phyloP scores from a whole-genome alignment of 75 land plant species.

The Pinus tabuliformis region DNA sequence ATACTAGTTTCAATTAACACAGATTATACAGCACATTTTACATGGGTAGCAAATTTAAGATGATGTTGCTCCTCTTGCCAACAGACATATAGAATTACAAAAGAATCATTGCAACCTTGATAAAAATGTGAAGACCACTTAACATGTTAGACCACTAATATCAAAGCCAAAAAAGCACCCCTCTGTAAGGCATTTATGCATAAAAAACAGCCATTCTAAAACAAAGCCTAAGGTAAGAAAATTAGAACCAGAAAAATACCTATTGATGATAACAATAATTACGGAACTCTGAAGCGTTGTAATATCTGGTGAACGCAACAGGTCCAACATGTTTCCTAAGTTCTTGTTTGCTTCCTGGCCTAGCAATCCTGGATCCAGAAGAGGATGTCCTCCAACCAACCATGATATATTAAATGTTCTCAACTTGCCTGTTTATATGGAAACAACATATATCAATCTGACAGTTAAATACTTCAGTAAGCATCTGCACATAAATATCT shows the following conservation, averaged over 20 bases:
- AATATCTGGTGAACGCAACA: slow-evolving; percentile 47
- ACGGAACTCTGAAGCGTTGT: slow-evolving; percentile 55
- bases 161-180: neutral
- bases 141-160: neutral
- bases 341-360: slow-evolving; percentile 65
- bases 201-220: neutral
- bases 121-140: neutral
- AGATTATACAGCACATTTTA: neutral
- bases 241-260: slow-evolving; percentile 39
- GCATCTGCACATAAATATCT: neutral
- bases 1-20: neutral
- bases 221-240: neutral
- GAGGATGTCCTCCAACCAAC: slow-evolving; percentile 62
- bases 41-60: neutral
- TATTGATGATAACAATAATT: slow-evolving; percentile 71
- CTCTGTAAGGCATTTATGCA: neutral
- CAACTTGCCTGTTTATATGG: slow-evolving; percentile 26
- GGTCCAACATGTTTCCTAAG: slow-evolving; percentile 62
- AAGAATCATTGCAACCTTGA: neutral
- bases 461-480: neutral
- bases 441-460: neutral
- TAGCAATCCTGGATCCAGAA: slow-evolving; percentile 62
- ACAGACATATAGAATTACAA: neutral
- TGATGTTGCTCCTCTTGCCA: neutral
- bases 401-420: slow-evolving; percentile 63